A percentile compares a stretch with the other conserved stretches of the same genome.
Evolutionary conservation across 2,329 filamentous ascomycete genomes (phyloP).

Genomic region (Geosmithia putterillii): DNA sequence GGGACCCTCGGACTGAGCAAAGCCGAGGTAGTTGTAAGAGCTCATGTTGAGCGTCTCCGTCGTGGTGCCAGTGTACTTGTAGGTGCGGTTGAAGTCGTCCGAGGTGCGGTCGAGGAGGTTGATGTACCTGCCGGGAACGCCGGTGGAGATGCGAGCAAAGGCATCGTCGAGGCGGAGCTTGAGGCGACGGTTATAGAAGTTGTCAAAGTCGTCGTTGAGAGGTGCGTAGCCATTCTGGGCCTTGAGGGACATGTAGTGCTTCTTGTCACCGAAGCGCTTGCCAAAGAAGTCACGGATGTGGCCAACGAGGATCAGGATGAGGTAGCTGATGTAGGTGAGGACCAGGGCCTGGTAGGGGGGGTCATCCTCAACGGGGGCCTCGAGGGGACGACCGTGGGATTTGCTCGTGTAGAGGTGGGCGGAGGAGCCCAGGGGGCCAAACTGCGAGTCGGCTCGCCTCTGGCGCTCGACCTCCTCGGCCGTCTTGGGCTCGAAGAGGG

Average conservation of each 20-base stretch:
- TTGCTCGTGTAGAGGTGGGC: slow-evolving; percentile 83
- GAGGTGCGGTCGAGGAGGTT: slow-evolving; percentile 85
- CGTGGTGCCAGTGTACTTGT: slow-evolving; percentile 76
- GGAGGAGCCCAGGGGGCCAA: slow-evolving; percentile 70
- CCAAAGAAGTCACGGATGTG: slow-evolving; percentile 97
- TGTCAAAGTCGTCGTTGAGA: slow-evolving; percentile 96
- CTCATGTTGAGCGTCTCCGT: slow-evolving; percentile 98
- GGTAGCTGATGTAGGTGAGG: slow-evolving; percentile 96
- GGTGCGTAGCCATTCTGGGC: slow-evolving; percentile 83
- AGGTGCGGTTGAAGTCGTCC: slow-evolving; percentile 82
- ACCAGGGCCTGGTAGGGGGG: slow-evolving; percentile 94
- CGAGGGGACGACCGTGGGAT: slow-evolving; percentile 69
- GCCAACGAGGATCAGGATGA: slow-evolving; percentile 88
- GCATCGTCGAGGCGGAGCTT: slow-evolving; percentile 96
- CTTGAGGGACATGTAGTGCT: slow-evolving; percentile 70
- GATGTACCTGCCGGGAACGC: slow-evolving; percentile 88
- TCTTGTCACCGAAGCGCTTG: slow-evolving; percentile 80
- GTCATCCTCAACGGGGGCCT: slow-evolving; percentile 81
- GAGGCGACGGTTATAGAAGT: slow-evolving; percentile 86
- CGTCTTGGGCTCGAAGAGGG: slow-evolving; percentile 76
- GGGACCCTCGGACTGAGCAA: slow-evolving; percentile 92
- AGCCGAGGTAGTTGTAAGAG: slow-evolving; percentile 98
- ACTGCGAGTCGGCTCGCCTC: slow-evolving; percentile 75
- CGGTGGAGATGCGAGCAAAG: slow-evolving; percentile 84
- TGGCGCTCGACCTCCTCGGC: slow-evolving; percentile 69